Percentiles rank a stretch among this genome's conserved stretches.
phyloP scores from a whole-genome alignment of 1,284 basidiomycete species.

The Marasmius sp. region DNA sequence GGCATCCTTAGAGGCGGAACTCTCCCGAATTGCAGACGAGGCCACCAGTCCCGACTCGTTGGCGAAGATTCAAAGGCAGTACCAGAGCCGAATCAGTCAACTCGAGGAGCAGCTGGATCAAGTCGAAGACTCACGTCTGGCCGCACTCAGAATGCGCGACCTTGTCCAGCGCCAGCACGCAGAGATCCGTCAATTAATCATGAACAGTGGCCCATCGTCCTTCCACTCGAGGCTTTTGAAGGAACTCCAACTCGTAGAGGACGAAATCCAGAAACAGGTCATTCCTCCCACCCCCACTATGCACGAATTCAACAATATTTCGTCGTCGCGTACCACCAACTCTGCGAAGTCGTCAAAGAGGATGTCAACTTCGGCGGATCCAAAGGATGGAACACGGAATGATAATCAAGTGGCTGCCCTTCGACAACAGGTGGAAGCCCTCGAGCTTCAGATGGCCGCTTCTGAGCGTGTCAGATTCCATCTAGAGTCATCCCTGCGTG shows the following conservation, averaged over 20 bases:
- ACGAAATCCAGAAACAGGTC: constrained; percentile 61
- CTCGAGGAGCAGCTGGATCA: constrained; percentile 67
- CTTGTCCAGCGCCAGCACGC: constrained; percentile 69
- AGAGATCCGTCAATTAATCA: constrained; percentile 66
- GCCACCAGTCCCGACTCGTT: constrained; percentile 54
- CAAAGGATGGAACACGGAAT: constrained; percentile 32
- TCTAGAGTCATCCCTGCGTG: constrained; percentile 60
- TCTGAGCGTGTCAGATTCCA: constrained; percentile 69
- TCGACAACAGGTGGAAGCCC: constrained; percentile 64
- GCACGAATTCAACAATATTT: constrained; percentile 27
- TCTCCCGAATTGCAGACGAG: constrained; percentile 66
- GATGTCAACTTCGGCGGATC: constrained; percentile 34
- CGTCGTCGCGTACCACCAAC: constrained; percentile 37
- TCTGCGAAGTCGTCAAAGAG: constrained; percentile 43
- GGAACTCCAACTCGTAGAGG: constrained; percentile 67
- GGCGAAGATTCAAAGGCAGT: constrained; percentile 63
- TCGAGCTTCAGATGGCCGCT: constrained; percentile 71
- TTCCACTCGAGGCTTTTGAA: constrained; percentile 68
- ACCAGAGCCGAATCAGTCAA: constrained; percentile 63
- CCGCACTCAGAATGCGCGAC: constrained; percentile 57
- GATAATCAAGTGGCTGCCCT: constrained; percentile 54
- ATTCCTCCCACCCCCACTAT: constrained; percentile 26
- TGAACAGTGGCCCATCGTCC: constrained; percentile 52
- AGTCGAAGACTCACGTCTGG: constrained; percentile 48
- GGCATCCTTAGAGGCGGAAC: constrained; percentile 66